Evolutionary conservation across 2,329 filamentous ascomycete species (phyloP), one percentile per base, ranked within the genome.

Genomic region (Hypocrella siamensis): DNA sequence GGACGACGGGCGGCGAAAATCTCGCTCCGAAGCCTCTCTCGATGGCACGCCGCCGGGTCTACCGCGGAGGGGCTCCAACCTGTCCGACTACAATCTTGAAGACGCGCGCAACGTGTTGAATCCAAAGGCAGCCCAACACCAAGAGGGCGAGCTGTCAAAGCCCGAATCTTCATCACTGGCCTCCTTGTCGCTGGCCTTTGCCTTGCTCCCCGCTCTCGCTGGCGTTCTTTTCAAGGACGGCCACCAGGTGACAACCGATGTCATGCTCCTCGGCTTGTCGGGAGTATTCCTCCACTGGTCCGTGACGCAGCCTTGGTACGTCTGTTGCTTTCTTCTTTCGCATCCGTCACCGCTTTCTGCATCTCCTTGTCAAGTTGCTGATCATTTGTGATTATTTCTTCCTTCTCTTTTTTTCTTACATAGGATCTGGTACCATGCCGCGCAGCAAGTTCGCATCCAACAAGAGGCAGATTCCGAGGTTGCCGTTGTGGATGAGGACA

Each of bases 231-330:
- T 93, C 50, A 70, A 80, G 38, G 81, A 93, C 57, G 88, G 88
- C 10, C 79, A 77, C 43, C 71, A 78, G 1, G 67, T 94, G 38
- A 73, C 86, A 33, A 93, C 85, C 1, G 88, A 96, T 53, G 57
- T 93, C 18, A 78, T 90, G 44, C 62, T 96, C 21, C 58, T 96
- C 19, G 74, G 70, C 3, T 55, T 96, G 38, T 81, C 82, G 3
- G 82, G 79, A 4, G 68, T 94, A 28, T 92, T 94, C 46, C 61
- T 96, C 38, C 86, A 93, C 50, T 94, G 85, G 83, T 86, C 82
- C 30, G 79, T 94, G 27, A 78, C 83, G 34, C 64, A 90, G 42
- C 88, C 88, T 43, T 96, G 88, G 86, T 86, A 60, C 49, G 68
- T 39, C 2, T 10, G 6, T 5, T 7, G 21, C 12, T 3, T 4